Evolutionary conservation across 2,329 filamentous ascomycete genomes (phyloP).

Genomic region (Pestalotiopsis fici): DNA sequence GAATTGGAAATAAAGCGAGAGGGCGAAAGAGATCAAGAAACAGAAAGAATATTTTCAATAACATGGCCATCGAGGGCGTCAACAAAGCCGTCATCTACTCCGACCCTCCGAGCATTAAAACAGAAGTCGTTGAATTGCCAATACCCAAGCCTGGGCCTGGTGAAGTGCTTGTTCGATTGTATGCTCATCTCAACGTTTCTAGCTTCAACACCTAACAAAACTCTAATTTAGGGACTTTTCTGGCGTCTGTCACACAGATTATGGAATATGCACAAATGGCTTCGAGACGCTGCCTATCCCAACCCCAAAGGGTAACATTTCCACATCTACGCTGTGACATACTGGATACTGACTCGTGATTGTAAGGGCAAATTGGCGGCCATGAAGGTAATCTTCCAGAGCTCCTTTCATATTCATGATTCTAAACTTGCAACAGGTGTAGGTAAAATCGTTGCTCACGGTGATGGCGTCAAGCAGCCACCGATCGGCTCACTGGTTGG

Average conservation of each 20-base stretch:
- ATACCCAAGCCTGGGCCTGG: constrained; percentile 6
- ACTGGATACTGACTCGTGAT: constrained; percentile 41
- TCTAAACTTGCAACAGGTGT: neutral
- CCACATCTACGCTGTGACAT: neutral
- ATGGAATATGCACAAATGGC: constrained; percentile 10
- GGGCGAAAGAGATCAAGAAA: neutral
- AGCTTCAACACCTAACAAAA: neutral
- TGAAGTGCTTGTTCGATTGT: constrained; percentile 8
- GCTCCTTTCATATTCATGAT: neutral
- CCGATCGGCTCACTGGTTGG: constrained; percentile 68
- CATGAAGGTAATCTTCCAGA: constrained; percentile 60
- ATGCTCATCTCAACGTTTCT: neutral
- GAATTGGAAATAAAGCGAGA: no score
- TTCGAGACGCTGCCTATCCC: neutral
- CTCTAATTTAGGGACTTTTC: neutral
- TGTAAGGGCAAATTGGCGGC: constrained; percentile 62
- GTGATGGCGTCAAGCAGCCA: constrained; percentile 51
- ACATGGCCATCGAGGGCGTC: neutral
- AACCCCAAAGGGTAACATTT: neutral
- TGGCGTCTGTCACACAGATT: constrained; percentile 14
- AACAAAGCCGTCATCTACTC: constrained; percentile 1
- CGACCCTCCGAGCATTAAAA: neutral
- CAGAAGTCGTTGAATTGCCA: neutral
- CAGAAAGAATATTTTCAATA: neutral
- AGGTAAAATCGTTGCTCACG: constrained; percentile 37